Evolutionary conservation across 495 filamentous ascomycete species (phyloP), one percentile per base, ranked within the genome.

Genomic region (Annulohypoxylon maeteangense): DNA sequence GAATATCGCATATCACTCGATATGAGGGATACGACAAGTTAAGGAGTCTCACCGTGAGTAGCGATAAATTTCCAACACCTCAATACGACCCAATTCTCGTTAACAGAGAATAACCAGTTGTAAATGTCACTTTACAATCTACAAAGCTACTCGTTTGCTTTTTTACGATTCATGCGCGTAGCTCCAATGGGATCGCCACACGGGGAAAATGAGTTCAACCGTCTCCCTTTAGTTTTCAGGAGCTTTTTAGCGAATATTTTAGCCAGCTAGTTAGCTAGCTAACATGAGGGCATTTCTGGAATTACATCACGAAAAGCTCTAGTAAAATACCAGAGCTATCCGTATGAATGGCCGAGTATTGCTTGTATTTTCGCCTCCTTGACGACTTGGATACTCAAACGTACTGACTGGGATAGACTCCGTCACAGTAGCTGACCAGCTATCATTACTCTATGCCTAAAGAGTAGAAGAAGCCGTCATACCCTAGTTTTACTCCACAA

Each of bases 101-200:
- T 54, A 27, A 7, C 11, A 54, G 10, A 48, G 0, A 31, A 32
- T 55, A 27, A 25, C 45, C 27, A n/a, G n/a, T n/a, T n/a, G 45
- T 55, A 23, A 57, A 34, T 72, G 54, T 22, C 40, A 68, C 70
- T 31, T 65, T 55, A 44, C 54, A 65, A 64, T 68, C 8, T 65
- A 57, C 29, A 38, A 60, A 18, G 12, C 27, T 22, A 47, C 40
- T 36, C 63, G 42, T 45, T 58, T 72, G 59, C 53, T 59, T 53
- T 53, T 14, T 22, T 32, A 59, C 64, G 69, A 72, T 60, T 72
- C 63, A 67, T 72, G 69, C 38, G 32, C 16, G 7, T n/a, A 12
- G 20, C 32, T 51, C 60, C 55, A 36, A 56, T 31, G 44, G 38
- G 31, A 36, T 51, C 18, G 16, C 59, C 67, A 58, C 44, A 63